phyloP scores from a whole-genome alignment of 768 basidiomycete genomes.

The Pisolithus sp. region DNA sequence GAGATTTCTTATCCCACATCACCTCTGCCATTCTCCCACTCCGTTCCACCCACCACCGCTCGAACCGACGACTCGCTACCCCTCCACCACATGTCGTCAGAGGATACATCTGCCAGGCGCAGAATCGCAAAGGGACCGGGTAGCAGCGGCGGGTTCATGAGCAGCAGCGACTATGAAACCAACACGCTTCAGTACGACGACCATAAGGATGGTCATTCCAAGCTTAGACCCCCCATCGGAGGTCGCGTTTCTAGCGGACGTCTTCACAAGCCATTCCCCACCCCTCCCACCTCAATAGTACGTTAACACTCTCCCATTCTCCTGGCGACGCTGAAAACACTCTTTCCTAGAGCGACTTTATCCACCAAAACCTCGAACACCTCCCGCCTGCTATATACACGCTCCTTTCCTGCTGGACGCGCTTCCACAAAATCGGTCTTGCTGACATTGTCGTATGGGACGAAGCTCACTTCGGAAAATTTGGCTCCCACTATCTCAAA shows the following conservation, averaged over 20 bases:
- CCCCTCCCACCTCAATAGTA: conserved; percentile 62
- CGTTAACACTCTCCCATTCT: conserved; percentile 16
- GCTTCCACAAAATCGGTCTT: conserved; percentile 88
- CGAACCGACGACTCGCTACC: conserved; percentile 40
- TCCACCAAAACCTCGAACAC: conserved; percentile 74
- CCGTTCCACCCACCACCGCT: conserved; percentile 20
- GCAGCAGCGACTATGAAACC: conserved; percentile 20
- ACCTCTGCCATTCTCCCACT: conserved; percentile 6
- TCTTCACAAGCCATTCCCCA: conserved; percentile 50
- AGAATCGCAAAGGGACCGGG: conserved; percentile 35
- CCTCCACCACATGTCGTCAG: conserved; percentile 43
- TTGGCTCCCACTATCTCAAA: conserved; percentile 96
- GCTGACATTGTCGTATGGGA: conserved; percentile 92
- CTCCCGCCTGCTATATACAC: conserved; percentile 82
- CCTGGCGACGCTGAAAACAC: background rate
- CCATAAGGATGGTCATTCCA: conserved; percentile 54
- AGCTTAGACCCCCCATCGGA: conserved; percentile 31
- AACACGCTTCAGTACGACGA: conserved; percentile 36
- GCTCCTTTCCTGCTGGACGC: conserved; percentile 89
- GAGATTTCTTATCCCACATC: conserved; percentile 52
- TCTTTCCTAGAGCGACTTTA: conserved; percentile 55
- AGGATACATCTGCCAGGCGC: conserved; percentile 43
- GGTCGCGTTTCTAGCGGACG: conserved; percentile 52
- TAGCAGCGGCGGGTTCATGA: conserved; percentile 25
- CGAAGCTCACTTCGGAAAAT: conserved; percentile 99